Conservation (phyloP, 257 asterid genomes). For the Solanum pimpinellifolium region DNA sequence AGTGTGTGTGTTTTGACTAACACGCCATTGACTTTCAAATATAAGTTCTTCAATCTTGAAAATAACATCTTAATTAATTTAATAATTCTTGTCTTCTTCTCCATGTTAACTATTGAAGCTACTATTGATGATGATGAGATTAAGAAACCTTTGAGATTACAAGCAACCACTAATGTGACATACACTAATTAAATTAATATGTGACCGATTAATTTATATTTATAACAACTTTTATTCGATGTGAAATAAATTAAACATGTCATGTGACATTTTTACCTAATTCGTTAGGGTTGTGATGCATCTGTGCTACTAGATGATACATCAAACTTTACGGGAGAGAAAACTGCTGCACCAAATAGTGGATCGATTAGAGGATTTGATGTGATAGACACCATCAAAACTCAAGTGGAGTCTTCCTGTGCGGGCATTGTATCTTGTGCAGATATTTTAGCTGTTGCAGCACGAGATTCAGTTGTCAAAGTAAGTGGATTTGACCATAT, state of each 20-base stretch:
- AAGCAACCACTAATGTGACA: background rate
- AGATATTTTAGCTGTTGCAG: slow-evolving; percentile 70
- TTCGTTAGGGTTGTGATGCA: slow-evolving; percentile 78
- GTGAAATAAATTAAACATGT: background rate
- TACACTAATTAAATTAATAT: background rate
- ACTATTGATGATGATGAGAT: background rate
- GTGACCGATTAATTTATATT: background rate
- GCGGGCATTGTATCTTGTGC: slow-evolving; percentile 79
- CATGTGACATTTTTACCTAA: background rate
- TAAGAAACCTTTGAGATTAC: background rate
- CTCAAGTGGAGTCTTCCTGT: slow-evolving; percentile 52
- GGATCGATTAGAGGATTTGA: slow-evolving; percentile 75
- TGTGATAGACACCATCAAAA: slow-evolving; percentile 72
- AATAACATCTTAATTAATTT: background rate
- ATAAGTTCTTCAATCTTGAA: background rate
- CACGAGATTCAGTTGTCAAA: slow-evolving; percentile 66
- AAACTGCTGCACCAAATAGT: slow-evolving; percentile 65
- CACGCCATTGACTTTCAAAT: background rate
- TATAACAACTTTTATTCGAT: background rate
- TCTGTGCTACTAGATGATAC: slow-evolving; percentile 65
- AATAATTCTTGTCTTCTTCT: background rate
- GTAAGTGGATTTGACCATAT: background rate
- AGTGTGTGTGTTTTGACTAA: background rate
- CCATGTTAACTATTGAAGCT: background rate
- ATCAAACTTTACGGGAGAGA: slow-evolving; percentile 47